A percentile compares a stretch with the other conserved stretches of the same genome.
Conservation (phyloP, 768 basidiomycete species). For the Amylocystis lapponica region DNA sequence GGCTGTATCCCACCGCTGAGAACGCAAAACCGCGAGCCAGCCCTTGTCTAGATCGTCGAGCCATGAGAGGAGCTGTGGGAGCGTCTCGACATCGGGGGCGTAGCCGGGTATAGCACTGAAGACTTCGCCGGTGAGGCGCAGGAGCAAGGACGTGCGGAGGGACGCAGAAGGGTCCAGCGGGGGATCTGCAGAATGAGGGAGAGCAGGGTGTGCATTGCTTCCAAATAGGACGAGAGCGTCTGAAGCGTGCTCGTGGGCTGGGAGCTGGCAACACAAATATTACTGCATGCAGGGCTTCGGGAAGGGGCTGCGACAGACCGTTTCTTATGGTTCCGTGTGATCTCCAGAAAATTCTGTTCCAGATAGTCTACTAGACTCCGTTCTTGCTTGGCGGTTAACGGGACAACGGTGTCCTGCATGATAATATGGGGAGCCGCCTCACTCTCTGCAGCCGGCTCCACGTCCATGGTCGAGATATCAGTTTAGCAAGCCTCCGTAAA, state of each 20-base stretch:
- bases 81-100: conserved; percentile 33
- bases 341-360: conserved; percentile 57
- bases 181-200: conserved; percentile 68
- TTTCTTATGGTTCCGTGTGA: conserved; percentile 70
- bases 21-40: conserved; percentile 61
- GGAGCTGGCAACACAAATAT: conserved; percentile 31
- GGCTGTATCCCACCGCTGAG: conserved; percentile 62
- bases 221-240: conserved; percentile 56
- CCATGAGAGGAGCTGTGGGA: conserved; percentile 57
- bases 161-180: conserved; percentile 66
- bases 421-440: too few species aligned
- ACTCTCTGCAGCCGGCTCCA: too few species aligned
- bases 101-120: conserved; percentile 61
- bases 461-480: too few species aligned
- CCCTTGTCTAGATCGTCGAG: conserved; percentile 70
- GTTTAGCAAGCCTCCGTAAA: too few species aligned
- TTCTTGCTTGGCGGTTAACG: conserved; percentile 41
- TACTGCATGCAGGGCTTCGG: conserved; percentile 1
- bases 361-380: conserved; percentile 57
- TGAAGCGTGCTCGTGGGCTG: conserved; percentile 45
- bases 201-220: conserved; percentile 49
- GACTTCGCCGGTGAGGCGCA: conserved; percentile 66
- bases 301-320: conserved; percentile 43
- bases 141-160: conserved; percentile 60
- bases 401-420: background rate